Base-by-base conservation (phyloP, 768 basidiomycete genomes). In the Hortiboletus flavorubellus region DNA sequence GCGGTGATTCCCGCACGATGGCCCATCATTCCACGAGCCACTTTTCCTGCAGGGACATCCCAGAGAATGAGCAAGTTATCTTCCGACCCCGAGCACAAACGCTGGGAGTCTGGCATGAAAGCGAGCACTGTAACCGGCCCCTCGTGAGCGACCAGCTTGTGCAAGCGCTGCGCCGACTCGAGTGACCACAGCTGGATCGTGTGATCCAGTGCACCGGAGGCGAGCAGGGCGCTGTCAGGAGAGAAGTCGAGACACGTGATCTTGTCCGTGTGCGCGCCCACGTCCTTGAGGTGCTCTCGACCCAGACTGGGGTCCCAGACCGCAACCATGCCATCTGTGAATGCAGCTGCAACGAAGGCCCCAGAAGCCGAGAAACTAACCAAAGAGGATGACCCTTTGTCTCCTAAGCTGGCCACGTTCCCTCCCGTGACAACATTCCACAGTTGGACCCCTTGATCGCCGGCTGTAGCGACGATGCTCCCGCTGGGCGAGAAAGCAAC, bases 21-120 rank as follows among this genome's bases (percentile, higher is more conserved):
- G 4, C 63, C 60, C 47, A 56, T 58, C 50, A 67, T 58, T 26
- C 38, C 58, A 16, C 46, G 51, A 14, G 48, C 6, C 12, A 50
- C 16, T 34, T 46, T 58, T 5, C 48, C 57, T 2, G 38, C 4
- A 11, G 41, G 37, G 18, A 41, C 9, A 34, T 65, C 56, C 65
- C 65, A 65, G 0, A 65, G 21, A 18, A 60, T 43, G 30, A 65
- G 38, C 10, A 59, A 42, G 8, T 54, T 59, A 33, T 66, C 62
- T 10, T 54, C 50, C 6, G 60, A 66, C 2, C 65, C 60, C 10
- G 65, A 66, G 9, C 51, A 64, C 34, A 67, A 43, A 5, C 31
- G 47, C 8, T 18, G 34, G 3, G 58, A 63, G 37, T 64, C 56
- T 10, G 41, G 49, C 14, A 49, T 50, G 35, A 63, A 67, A 1